Conservation (phyloP, 805 yeast genomes). For the Suhomyces sp. region DNA sequence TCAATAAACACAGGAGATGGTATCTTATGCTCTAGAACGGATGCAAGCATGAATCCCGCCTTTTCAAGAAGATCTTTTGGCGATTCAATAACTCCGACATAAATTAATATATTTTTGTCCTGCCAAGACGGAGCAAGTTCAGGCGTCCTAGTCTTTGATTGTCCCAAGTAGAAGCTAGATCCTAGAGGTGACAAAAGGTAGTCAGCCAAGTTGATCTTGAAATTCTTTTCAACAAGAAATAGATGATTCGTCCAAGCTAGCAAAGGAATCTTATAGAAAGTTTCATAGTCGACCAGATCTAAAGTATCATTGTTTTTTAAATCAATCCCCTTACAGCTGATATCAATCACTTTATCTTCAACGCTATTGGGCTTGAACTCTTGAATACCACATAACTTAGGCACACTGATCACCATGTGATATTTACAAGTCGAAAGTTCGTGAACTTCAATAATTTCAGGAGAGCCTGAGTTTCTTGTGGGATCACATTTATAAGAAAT, state of each 20-base stretch:
- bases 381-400: conserved; percentile 45
- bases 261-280: conserved; percentile 15
- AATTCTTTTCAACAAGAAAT: conserved; percentile 1
- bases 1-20: conserved; percentile 23
- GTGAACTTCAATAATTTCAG: conserved; percentile 37
- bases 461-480: conserved; percentile 44
- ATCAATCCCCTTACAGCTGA: conserved; percentile 27
- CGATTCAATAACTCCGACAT: conserved; percentile 16
- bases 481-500: conserved; percentile 58
- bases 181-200: conserved; percentile 28
- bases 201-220: conserved; percentile 28
- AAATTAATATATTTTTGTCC: conserved; percentile 23
- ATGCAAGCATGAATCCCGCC: conserved; percentile 21
- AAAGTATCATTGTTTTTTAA: conserved; percentile 5
- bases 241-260: neutral
- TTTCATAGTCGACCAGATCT: conserved; percentile 9
- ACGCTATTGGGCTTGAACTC: conserved; percentile 29
- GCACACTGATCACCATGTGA: conserved; percentile 49
- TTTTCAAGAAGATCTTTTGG: conserved; percentile 16
- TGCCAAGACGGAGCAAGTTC: conserved; percentile 20
- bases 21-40: conserved; percentile 23
- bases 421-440: conserved; percentile 62
- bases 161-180: conserved; percentile 32
- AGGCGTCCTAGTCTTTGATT: conserved; percentile 12
- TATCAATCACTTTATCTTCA: conserved; percentile 25